Percentiles rank a stretch among this genome's conserved stretches.
Conservation (phyloP, 768 basidiomycete species). For the Mycena capillaripes region DNA sequence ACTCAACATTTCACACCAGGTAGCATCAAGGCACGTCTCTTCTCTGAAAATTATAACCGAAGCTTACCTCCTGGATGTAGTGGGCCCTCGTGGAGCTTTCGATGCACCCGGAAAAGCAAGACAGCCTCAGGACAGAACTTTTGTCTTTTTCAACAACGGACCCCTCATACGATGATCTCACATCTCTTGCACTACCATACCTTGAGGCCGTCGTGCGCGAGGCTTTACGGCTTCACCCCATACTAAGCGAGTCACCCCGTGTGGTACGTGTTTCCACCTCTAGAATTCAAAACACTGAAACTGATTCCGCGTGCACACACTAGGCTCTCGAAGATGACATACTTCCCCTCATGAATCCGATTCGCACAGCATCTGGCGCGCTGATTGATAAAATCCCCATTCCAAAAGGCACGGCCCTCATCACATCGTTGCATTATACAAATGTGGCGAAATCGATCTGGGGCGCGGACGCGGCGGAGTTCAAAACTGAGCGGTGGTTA, state of each 20-base stretch:
- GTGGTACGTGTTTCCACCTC: background rate
- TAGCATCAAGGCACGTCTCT: constrained; percentile 4
- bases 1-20: background rate
- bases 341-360: constrained; percentile 26
- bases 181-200: constrained; percentile 21
- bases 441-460: constrained; percentile 43
- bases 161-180: constrained; percentile 30
- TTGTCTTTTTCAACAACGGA: constrained; percentile 1
- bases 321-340: constrained; percentile 30
- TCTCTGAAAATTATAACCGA: background rate
- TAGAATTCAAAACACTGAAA: background rate
- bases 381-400: constrained; percentile 28
- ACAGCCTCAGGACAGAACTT: constrained; percentile 4
- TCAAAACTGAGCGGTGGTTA: constrained; percentile 43
- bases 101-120: constrained; percentile 7
- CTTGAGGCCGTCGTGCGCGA: constrained; percentile 34
- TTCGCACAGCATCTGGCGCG: constrained; percentile 19
- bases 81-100: constrained; percentile 16
- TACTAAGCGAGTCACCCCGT: background rate
- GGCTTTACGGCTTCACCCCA: constrained; percentile 29
- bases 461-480: constrained; percentile 44
- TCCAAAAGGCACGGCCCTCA: constrained; percentile 30
- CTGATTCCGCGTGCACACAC: background rate
- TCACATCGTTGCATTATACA: constrained; percentile 34
- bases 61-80: background rate